Evolutionary conservation across 768 basidiomycete genomes (phyloP).

Genomic region (Podaxis sp.): DNA sequence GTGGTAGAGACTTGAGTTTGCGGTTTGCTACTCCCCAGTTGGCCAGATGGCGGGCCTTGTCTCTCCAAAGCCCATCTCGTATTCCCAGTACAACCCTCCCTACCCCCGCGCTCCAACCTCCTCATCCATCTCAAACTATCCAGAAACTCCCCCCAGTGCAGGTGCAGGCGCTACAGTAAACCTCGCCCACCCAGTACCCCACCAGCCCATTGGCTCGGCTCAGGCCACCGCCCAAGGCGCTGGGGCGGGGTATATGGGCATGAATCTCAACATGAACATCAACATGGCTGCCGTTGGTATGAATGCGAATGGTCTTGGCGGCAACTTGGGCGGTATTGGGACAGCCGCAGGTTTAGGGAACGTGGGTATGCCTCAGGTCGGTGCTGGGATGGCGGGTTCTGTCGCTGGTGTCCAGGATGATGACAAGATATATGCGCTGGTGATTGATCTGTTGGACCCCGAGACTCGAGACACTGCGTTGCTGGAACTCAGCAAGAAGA

Average conservation of each 20-base stretch:
- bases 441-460: constrained; percentile 83
- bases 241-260: constrained; percentile 4
- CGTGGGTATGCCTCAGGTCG: constrained; percentile 7
- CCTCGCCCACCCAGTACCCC: constrained; percentile 56
- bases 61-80: constrained; percentile 60
- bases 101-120: constrained; percentile 47
- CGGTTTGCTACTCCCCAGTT: not conserved
- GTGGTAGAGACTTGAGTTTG: not conserved
- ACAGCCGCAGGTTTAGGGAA: not conserved
- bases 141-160: constrained; percentile 61
- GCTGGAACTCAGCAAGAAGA: constrained; percentile 95
- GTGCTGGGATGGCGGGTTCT: constrained; percentile 14
- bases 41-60: constrained; percentile 57
- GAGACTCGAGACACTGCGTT: constrained; percentile 85
- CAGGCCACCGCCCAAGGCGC: not conserved
- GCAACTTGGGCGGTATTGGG: not conserved
- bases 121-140: constrained; percentile 48
- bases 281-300: constrained; percentile 16
- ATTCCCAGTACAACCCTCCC: constrained; percentile 60
- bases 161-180: constrained; percentile 30
- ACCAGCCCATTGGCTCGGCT: constrained; percentile 33
- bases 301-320: constrained; percentile 23
- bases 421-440: constrained; percentile 84
- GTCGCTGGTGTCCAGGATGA: constrained; percentile 43
- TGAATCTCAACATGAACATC: constrained; percentile 25